Percentiles rank a stretch among this genome's conserved stretches.
Evolutionary conservation across 306 rosid species (phyloP).

Genomic region (Mucuna pruriens): DNA sequence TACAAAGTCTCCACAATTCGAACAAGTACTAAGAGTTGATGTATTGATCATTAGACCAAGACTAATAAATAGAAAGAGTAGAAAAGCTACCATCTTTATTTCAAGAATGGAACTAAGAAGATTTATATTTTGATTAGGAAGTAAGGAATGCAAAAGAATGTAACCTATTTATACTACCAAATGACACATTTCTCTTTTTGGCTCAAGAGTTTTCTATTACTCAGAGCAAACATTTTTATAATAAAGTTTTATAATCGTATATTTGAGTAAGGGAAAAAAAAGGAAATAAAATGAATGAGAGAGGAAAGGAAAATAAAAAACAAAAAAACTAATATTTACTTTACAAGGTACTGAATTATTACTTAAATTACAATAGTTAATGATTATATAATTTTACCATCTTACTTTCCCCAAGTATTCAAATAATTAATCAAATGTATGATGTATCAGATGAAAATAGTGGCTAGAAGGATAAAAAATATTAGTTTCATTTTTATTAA

Average conservation of each 20-base stretch:
- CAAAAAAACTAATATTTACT: neutral
- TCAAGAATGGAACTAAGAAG: slow-evolving; percentile 19
- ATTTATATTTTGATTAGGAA: neutral
- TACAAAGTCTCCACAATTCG: slow-evolving; percentile 61
- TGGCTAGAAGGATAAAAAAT: neutral
- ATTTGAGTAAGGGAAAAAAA: too few relatives aligned
- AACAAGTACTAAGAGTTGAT: slow-evolving; percentile 50
- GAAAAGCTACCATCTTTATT: slow-evolving; percentile 41
- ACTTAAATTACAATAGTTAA: neutral
- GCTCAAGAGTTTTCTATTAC: neutral
- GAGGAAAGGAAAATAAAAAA: neutral
- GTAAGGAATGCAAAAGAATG: slow-evolving; percentile 22
- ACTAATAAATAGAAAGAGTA: slow-evolving; percentile 33
- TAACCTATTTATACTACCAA: slow-evolving; percentile 38
- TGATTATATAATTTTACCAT: neutral
- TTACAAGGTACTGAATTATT: neutral
- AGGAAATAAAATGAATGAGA: neutral
- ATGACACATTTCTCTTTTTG: neutral
- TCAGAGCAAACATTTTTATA: neutral
- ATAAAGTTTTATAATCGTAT: neutral
- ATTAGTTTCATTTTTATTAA: neutral
- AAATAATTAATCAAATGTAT: neutral
- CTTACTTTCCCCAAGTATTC: neutral
- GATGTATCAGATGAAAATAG: neutral
- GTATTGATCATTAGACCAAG: slow-evolving; percentile 35